Conservation (phyloP, 805 yeast genomes). For the Blastobotrys mokoenaii region DNA sequence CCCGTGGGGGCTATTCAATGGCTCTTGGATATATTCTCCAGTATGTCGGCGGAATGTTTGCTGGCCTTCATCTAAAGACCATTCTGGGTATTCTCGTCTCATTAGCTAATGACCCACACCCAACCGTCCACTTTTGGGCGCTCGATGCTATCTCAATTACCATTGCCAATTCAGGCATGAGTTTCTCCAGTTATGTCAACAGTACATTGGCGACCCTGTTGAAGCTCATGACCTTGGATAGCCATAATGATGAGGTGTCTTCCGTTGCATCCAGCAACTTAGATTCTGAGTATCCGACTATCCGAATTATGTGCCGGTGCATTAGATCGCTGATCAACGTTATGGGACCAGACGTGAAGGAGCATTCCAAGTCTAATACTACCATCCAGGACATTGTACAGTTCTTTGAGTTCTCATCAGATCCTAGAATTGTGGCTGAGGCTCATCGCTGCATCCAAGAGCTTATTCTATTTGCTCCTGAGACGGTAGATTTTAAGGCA, state of each 20-base stretch:
- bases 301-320: slow-evolving; percentile 36
- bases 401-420: slow-evolving; percentile 29
- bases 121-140: slow-evolving; percentile 69
- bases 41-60: slow-evolving; percentile 30
- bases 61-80: slow-evolving; percentile 34
- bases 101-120: slow-evolving; percentile 72
- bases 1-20: slow-evolving; percentile 51
- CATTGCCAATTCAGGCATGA: slow-evolving; percentile 46
- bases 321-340: slow-evolving; percentile 39
- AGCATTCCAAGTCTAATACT: slow-evolving; percentile 15
- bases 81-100: slow-evolving; percentile 52
- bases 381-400: slow-evolving; percentile 27
- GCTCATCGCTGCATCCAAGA: slow-evolving; percentile 38
- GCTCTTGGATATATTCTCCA: slow-evolving; percentile 41
- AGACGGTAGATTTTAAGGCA: slow-evolving; percentile 24
- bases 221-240: slow-evolving; percentile 36
- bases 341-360: slow-evolving; percentile 49
- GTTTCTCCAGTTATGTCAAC: slow-evolving; percentile 36
- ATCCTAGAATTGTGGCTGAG: slow-evolving; percentile 26
- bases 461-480: slow-evolving; percentile 38
- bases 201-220: slow-evolving; percentile 36
- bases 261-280: slow-evolving; percentile 42
- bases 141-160: slow-evolving; percentile 49
- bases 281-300: slow-evolving; percentile 39
- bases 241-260: slow-evolving; percentile 39